Evolutionary conservation across 345 rosid species (phyloP).

Genomic region (Hypericum perforatum): DNA sequence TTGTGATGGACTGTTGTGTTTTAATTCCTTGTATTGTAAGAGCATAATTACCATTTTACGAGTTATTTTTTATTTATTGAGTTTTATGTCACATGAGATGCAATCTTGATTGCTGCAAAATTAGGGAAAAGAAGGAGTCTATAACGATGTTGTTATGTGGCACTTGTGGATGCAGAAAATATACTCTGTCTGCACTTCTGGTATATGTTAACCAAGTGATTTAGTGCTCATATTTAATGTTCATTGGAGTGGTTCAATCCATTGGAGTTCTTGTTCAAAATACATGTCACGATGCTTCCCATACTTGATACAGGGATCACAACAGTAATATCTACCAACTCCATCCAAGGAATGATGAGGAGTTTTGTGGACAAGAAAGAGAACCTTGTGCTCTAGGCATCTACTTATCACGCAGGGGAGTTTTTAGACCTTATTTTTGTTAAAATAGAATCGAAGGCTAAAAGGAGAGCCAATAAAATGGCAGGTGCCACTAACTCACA

Average conservation of each 20-base stretch:
- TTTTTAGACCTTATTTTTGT: constrained; percentile 81
- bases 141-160: constrained; percentile 94
- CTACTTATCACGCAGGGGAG: constrained; percentile 99
- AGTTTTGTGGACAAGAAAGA: constrained; percentile 86
- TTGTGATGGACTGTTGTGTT: too few relatives aligned
- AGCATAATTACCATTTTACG: too few relatives aligned
- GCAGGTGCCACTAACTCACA: constrained; percentile 35
- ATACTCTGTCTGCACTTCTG: constrained; percentile 97
- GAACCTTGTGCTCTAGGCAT: constrained; percentile 92
- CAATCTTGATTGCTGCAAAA: constrained; percentile 42
- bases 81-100: background rate
- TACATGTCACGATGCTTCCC: background rate
- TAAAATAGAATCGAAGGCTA: constrained; percentile 88
- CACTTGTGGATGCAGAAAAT: constrained; percentile 99
- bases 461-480: constrained; percentile 50
- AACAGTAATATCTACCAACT: constrained; percentile 89
- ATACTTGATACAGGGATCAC: constrained; percentile 51
- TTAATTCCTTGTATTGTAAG: too few relatives aligned
- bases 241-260: too few relatives aligned
- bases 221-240: constrained; percentile 6
- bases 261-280: background rate
- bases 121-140: constrained; percentile 96
- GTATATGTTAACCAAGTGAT: constrained; percentile 31
- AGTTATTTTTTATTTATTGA: background rate
- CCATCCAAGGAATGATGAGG: constrained; percentile 97